Conservation (phyloP, 108 stramenopile genomes). For the Skeletonema tropicum region DNA sequence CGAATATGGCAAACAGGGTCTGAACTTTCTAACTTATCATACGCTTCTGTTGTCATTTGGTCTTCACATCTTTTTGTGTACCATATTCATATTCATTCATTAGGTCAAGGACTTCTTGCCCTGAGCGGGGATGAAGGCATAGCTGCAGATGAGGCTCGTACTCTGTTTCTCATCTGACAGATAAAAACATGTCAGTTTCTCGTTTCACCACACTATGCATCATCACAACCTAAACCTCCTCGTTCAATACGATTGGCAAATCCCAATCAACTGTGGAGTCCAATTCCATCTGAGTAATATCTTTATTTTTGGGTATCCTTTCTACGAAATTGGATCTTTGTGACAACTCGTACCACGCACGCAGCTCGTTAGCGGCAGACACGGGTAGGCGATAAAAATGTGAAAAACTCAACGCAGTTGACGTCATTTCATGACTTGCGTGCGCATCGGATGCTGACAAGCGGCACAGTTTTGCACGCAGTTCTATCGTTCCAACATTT, state of each 20-base stretch:
- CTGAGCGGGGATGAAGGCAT: too few relatives aligned
- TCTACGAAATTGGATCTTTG: conserved; percentile 8
- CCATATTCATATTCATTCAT: too few relatives aligned
- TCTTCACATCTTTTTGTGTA: too few relatives aligned
- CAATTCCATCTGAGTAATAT: neutral
- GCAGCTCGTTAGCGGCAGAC: conserved; percentile 2
- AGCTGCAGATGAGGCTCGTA: too few relatives aligned
- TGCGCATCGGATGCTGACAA: conserved; percentile 17
- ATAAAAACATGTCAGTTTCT: too few relatives aligned
- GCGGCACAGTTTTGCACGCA: conserved; percentile 10
- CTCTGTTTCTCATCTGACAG: too few relatives aligned
- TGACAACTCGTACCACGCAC: conserved; percentile 19
- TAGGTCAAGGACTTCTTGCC: too few relatives aligned
- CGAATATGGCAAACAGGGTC: too few relatives aligned
- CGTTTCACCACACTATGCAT: too few relatives aligned
- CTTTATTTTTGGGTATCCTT: conserved; percentile 13
- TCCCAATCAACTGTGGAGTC: neutral
- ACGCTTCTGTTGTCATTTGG: too few relatives aligned
- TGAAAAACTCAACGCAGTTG: conserved; percentile 39
- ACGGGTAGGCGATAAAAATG: conserved; percentile 45
- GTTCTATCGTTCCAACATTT: conserved; percentile 28
- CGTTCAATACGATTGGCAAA: neutral
- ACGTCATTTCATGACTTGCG: conserved; percentile 41
- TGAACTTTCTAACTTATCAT: too few relatives aligned
- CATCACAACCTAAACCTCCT: neutral